A percentile compares a stretch with the other conserved stretches of the same genome.
Conservation (phyloP, 768 basidiomycete genomes). For the Pulveroboletus frians region DNA sequence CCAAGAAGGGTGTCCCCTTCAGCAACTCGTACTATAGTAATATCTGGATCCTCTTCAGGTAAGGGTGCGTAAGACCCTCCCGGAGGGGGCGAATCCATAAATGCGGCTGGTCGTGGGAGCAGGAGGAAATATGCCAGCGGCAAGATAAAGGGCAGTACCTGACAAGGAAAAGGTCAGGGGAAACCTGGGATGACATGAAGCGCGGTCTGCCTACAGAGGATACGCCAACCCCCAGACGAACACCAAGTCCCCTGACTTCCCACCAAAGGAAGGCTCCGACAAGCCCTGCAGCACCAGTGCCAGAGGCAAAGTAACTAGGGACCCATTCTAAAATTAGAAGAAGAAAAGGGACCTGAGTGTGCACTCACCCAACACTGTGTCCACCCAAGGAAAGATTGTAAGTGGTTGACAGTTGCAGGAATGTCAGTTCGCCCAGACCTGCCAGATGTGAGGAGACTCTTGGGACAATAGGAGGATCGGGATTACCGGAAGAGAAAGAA, state of each 20-base stretch:
- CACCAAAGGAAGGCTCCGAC: slow-evolving; percentile 95
- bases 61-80: slow-evolving; percentile 33
- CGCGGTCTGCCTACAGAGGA: slow-evolving; percentile 57
- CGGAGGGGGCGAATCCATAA: slow-evolving; percentile 39
- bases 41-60: slow-evolving; percentile 30
- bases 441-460: slow-evolving; percentile 5
- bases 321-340: not conserved
- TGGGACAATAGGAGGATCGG: not conserved
- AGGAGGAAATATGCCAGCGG: slow-evolving; percentile 74
- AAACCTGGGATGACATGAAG: not conserved
- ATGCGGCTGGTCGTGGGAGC: slow-evolving; percentile 57
- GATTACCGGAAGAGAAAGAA: slow-evolving; percentile 79
- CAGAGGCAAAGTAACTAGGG: slow-evolving; percentile 81
- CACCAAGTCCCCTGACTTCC: slow-evolving; percentile 81
- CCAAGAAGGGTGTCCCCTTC: slow-evolving; percentile 27
- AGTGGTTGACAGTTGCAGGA: slow-evolving; percentile 86
- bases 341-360: not conserved
- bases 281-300: slow-evolving; percentile 92
- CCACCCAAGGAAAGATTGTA: slow-evolving; percentile 71
- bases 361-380: slow-evolving; percentile 69
- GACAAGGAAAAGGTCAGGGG: not conserved
- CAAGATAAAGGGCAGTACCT: slow-evolving; percentile 82
- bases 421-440: slow-evolving; percentile 94
- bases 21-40: slow-evolving; percentile 18
- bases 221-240: slow-evolving; percentile 75